These are phyloP conservation scores for Kodamaea jinghongensis DNA, from an alignment of 805 yeast genomes.

Conservation along the genomic window DNA sequence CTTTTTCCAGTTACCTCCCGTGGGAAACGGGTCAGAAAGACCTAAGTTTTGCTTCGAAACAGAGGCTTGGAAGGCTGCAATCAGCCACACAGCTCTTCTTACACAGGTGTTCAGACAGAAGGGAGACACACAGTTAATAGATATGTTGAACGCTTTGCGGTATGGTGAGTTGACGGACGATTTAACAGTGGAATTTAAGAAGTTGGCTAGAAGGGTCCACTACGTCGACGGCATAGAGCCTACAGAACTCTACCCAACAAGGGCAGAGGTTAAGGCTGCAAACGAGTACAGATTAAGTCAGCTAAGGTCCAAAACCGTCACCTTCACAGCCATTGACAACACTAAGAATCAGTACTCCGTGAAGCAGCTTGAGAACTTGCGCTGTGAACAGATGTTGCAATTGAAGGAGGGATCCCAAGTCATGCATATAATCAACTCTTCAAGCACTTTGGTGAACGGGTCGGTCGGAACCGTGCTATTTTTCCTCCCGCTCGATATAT, in stretches of 20 bases:
- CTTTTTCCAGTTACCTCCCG: constrained; percentile 94
- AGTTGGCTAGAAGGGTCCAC: constrained; percentile 53
- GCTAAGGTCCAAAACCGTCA: constrained; percentile 46
- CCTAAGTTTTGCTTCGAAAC: constrained; percentile 73
- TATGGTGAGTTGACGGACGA: constrained; percentile 58
- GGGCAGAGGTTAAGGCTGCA: constrained; percentile 79
- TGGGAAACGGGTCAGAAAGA: constrained; percentile 33
- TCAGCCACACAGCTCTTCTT: constrained; percentile 65
- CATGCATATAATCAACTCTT: constrained; percentile 78
- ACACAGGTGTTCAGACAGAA: constrained; percentile 84
- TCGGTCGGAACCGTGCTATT: constrained; percentile 75
- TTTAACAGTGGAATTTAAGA: constrained; percentile 47
- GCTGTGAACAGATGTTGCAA: constrained; percentile 64
- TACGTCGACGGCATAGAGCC: constrained; percentile 80
- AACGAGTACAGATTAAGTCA: constrained; percentile 43
- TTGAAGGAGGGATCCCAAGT: constrained; percentile 90
- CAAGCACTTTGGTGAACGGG: constrained; percentile 86
- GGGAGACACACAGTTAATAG: constrained; percentile 72
- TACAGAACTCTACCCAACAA: constrained; percentile 84
- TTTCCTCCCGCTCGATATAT: constrained; percentile 36
- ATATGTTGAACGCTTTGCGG: constrained; percentile 78
- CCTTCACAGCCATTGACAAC: constrained; percentile 43
- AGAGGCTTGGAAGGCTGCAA: constrained; percentile 60
- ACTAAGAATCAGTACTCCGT: constrained; percentile 19
- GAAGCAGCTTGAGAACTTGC: constrained; percentile 52